Conservation (phyloP, 148 eudicot genomes). For the Suaeda aralocaspica region DNA sequence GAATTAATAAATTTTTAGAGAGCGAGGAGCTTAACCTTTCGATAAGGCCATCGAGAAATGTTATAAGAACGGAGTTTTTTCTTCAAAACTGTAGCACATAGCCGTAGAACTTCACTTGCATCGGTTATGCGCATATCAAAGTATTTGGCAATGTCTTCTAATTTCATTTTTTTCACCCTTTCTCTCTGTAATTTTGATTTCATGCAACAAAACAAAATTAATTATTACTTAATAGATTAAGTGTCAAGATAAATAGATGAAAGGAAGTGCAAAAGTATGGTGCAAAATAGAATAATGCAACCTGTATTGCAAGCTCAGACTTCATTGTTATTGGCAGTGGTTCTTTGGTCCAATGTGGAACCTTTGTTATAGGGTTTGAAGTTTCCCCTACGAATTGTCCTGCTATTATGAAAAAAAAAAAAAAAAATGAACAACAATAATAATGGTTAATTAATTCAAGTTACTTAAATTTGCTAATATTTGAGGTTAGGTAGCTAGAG, state of each 20-base stretch:
- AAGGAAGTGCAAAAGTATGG: not conserved
- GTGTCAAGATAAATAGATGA: not conserved
- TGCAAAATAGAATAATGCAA: slow-evolving; percentile 13
- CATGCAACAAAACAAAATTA: too few relatives aligned
- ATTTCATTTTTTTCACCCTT: slow-evolving; percentile 35
- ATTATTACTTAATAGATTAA: too few relatives aligned
- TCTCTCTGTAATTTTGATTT: slow-evolving; percentile 65
- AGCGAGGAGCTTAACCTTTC: slow-evolving; percentile 39
- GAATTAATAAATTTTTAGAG: not conserved
- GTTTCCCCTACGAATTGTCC: not conserved
- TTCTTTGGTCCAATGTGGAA: not conserved
- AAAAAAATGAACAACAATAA: not conserved
- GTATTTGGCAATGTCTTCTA: slow-evolving; percentile 32
- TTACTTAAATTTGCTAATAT: too few relatives aligned
- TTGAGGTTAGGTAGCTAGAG: too few relatives aligned
- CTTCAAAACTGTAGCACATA: slow-evolving; percentile 50
- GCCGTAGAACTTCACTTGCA: slow-evolving; percentile 30
- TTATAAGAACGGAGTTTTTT: slow-evolving; percentile 40
- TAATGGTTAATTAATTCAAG: too few relatives aligned
- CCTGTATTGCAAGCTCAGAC: slow-evolving; percentile 22
- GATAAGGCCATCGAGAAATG: slow-evolving; percentile 52
- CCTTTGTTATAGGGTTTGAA: not conserved
- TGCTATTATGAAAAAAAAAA: not conserved
- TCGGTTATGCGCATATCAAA: slow-evolving; percentile 26
- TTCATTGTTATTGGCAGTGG: not conserved